Evolutionary conservation across 192 early-diverging fungal genomes (phyloP), one percentile per base, ranked within the genome.

Genomic region (Podila horticola): DNA sequence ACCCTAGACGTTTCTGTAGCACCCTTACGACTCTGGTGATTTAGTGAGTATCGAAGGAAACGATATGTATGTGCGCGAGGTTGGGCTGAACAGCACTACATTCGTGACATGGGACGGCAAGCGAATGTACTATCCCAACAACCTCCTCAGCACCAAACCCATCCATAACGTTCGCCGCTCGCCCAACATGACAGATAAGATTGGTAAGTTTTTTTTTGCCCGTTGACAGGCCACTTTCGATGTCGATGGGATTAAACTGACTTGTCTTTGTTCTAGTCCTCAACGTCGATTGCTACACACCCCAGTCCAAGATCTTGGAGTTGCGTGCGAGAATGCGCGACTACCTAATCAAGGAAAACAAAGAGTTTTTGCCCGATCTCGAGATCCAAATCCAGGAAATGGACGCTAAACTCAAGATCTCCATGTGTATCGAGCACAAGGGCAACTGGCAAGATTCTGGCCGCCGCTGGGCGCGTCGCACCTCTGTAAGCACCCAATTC

Each of bases 51-150:
- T 97, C 52, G 92, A 88, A 52, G 84, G 84, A 8, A 85, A 88
- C 26, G 92, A 83, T 60, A 88, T 91, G 82, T 88, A 91, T 28
- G 95, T 97, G 8, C 81, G 83, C 24, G 91, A 95, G 60, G 89
- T 97, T 62, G 90, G 91, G 19, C 81, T 97, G 15, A 86, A 96
- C 34, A 94, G 88, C 61, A 97, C 95, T 0, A 90, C 93, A 22
- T 94, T 97, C 62, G 90, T 85, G 83, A 89, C 92, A 67, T 89
- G 90, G 64, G 95, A 97, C 74, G 96, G 96, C 49, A 92, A 92
- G 8, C 84, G 92, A 24, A 88, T 95, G 6, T 93, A 94, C 58
- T 91, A 88, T n/a, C 92, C 94, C 19, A 97, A 97, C 75, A 85
- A 79, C 57, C 36, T 82, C 36, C 82, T 93, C 61, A 76, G 89